A percentile compares a stretch with the other conserved stretches of the same genome.
These are phyloP conservation scores for Blastocystis sp. DNA, from an alignment of 352 stramenopile genomes.

Conservation along the genomic window DNA sequence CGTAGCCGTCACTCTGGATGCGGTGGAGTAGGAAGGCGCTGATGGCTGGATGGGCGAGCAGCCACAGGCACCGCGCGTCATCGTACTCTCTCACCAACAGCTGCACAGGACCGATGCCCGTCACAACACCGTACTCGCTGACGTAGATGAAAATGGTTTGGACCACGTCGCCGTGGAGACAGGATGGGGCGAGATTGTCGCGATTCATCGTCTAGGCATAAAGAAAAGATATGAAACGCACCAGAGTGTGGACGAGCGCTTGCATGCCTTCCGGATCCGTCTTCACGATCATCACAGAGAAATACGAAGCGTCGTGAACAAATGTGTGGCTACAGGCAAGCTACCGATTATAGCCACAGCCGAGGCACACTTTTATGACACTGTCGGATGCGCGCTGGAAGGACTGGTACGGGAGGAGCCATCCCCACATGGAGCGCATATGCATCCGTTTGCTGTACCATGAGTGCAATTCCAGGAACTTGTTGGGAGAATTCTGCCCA, in stretches of 20 bases:
- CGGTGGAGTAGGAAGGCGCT: neutral
- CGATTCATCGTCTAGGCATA: conserved; percentile 9
- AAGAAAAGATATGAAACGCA: conserved; percentile 3
- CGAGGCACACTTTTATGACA: conserved; percentile 14
- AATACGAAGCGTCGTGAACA: conserved; percentile 46
- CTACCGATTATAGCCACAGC: neutral
- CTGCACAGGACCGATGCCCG: neutral
- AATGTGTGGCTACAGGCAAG: neutral
- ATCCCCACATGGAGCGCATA: conserved; percentile 46
- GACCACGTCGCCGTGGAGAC: neutral
- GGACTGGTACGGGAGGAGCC: conserved; percentile 9
- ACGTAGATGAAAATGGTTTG: neutral
- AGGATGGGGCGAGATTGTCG: too few relatives aligned
- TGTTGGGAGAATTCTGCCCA: neutral
- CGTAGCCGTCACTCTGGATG: too few relatives aligned
- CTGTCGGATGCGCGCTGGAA: conserved; percentile 4
- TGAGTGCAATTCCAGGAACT: conserved; percentile 15
- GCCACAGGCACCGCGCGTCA: too few relatives aligned
- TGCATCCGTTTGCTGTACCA: conserved; percentile 51
- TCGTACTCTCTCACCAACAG: neutral
- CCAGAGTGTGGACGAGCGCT: neutral
- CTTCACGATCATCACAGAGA: neutral
- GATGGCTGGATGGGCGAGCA: too few relatives aligned
- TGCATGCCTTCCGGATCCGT: neutral
- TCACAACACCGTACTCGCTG: neutral